Conservation (phyloP, 2,329 filamentous ascomycete species). For the Metarhizium sp. region DNA sequence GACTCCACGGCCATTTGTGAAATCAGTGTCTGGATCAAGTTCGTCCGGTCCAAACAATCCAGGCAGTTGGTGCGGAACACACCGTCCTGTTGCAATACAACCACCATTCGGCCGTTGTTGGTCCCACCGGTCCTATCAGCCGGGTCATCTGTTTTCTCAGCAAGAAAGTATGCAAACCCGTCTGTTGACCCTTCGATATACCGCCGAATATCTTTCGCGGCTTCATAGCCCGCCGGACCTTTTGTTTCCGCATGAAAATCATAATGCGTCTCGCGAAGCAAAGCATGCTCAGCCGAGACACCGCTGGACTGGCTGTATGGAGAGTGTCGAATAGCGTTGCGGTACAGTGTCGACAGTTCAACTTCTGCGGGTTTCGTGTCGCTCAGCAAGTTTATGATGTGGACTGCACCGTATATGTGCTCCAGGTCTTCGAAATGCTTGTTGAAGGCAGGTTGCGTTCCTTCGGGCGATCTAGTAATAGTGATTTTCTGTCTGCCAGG, state of each 20-base stretch:
- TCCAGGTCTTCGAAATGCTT: slow-evolving; percentile 89
- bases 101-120: slow-evolving; percentile 40
- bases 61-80: slow-evolving; percentile 93
- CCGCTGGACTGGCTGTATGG: slow-evolving; percentile 55
- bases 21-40: slow-evolving; percentile 90
- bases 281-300: slow-evolving; percentile 54
- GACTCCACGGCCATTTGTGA: slow-evolving; percentile 86
- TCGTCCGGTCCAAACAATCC: slow-evolving; percentile 92
- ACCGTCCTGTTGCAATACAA: slow-evolving; percentile 86
- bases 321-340: slow-evolving; percentile 65
- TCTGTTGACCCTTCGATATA: slow-evolving; percentile 73
- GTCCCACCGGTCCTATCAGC: slow-evolving; percentile 29
- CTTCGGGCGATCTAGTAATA: slow-evolving; percentile 78
- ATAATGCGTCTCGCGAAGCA: slow-evolving; percentile 77
- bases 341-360: slow-evolving; percentile 73
- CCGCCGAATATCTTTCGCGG: slow-evolving; percentile 72
- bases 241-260: slow-evolving; percentile 95
- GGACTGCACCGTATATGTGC: slow-evolving; percentile 77
- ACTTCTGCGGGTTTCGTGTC: slow-evolving; percentile 78
- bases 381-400: slow-evolving; percentile 91
- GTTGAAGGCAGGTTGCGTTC: slow-evolving; percentile 88
- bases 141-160: slow-evolving; percentile 57
- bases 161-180: slow-evolving; percentile 85
- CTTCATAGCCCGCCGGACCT: slow-evolving; percentile 78
- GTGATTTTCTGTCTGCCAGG: slow-evolving; percentile 93